phyloP scores from a whole-genome alignment of 1,139 yeast species.

The Wickerhamiella infanticola region DNA sequence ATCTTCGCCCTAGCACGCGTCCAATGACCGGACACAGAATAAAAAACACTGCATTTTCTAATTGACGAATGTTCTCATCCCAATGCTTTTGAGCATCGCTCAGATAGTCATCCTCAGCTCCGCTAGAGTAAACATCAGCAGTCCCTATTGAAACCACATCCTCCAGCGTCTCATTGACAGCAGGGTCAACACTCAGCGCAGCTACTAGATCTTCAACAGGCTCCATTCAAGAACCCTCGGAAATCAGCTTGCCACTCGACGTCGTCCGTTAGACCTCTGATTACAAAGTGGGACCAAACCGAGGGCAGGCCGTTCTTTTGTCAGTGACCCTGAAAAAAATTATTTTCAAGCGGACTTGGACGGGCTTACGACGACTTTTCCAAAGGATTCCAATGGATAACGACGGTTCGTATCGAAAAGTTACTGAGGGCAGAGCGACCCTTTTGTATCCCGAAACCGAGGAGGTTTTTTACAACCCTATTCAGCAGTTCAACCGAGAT shows the following conservation, averaged over 20 bases:
- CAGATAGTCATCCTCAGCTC: conserved; percentile 11
- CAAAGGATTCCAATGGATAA: neutral
- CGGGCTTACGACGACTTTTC: neutral
- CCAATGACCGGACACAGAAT: conserved; percentile 58
- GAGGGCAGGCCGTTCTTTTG: neutral
- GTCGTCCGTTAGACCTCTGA: too few relatives aligned
- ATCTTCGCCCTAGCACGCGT: conserved; percentile 50
- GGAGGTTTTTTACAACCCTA: conserved; percentile 86
- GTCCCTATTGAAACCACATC: neutral
- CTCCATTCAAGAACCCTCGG: neutral
- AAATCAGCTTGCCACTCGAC: too few relatives aligned
- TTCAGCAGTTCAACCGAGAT: conserved; percentile 93
- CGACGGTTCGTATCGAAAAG: conserved; percentile 13
- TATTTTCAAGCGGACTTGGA: neutral
- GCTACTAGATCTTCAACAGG: neutral
- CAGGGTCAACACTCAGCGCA: neutral
- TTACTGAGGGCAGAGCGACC: conserved; percentile 69
- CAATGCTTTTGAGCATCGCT: conserved; percentile 55
- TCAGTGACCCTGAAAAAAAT: neutral
- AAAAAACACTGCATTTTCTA: conserved; percentile 39
- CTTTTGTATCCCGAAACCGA: conserved; percentile 63
- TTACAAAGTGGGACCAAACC: neutral
- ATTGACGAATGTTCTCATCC: conserved; percentile 59
- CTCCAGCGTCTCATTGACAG: neutral
- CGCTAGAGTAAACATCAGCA: conserved; percentile 3